Conservation (phyloP, 2,329 filamentous ascomycete genomes). For the Ceratocystis smalleyi region DNA sequence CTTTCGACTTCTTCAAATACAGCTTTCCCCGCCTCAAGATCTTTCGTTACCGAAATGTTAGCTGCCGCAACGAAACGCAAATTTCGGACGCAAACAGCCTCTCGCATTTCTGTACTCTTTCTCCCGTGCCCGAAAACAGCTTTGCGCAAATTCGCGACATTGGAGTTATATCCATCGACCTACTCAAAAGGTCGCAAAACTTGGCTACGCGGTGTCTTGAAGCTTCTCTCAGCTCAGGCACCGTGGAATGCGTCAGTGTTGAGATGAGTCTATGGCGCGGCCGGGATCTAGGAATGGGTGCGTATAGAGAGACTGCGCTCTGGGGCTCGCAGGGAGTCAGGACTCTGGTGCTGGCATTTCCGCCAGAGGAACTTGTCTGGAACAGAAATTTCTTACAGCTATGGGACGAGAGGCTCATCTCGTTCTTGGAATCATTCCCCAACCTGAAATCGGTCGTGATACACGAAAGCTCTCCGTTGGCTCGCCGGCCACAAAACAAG, state of each 20-base stretch:
- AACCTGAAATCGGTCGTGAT: slow-evolving; percentile 18
- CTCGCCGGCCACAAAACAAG: not conserved
- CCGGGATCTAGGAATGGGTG: not conserved
- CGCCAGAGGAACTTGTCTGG: not conserved
- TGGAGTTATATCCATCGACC: not conserved
- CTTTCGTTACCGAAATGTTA: not conserved
- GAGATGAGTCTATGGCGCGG: not conserved
- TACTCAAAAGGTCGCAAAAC: not conserved
- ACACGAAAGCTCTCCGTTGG: slow-evolving; percentile 12
- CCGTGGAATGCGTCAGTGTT: not conserved
- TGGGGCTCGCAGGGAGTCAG: not conserved
- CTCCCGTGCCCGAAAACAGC: not conserved
- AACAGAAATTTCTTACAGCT: too few relatives aligned
- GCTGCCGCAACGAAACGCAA: too few relatives aligned
- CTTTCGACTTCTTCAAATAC: not conserved
- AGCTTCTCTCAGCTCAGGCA: not conserved
- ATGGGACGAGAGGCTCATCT: slow-evolving; percentile 12
- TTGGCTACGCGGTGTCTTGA: not conserved
- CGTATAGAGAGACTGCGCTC: not conserved
- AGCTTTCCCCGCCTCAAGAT: not conserved
- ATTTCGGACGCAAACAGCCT: too few relatives aligned
- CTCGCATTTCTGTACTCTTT: not conserved
- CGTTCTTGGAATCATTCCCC: slow-evolving; percentile 18
- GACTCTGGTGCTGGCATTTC: not conserved
- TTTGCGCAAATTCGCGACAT: not conserved